phyloP scores from a whole-genome alignment of 208 protist genomes.

The Wallacemonas collosoma region DNA sequence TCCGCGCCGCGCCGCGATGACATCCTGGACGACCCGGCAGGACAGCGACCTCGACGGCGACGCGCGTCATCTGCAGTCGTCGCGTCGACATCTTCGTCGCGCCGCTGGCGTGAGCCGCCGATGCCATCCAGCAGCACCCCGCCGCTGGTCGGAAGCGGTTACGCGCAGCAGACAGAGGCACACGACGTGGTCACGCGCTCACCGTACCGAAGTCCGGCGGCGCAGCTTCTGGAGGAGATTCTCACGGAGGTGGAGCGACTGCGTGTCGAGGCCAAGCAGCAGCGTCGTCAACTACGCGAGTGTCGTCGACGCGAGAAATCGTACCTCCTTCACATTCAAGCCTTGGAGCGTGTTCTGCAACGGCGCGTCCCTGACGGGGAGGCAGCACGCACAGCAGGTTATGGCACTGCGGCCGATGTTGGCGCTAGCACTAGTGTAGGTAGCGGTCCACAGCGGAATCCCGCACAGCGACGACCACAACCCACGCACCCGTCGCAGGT shows the following conservation, averaged over 20 bases:
- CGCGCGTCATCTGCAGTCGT: no score
- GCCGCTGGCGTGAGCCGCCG: no score
- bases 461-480: neutral
- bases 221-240: conserved; percentile 17
- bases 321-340: conserved; percentile 16
- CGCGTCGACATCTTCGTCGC: no score
- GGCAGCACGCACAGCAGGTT: neutral
- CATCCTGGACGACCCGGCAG: no score
- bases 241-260: conserved; percentile 16
- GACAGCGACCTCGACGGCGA: no score
- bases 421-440: no score
- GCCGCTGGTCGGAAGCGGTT: no score
- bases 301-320: conserved; percentile 12
- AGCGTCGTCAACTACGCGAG: conserved; percentile 13
- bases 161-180: no score
- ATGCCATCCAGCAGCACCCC: no score
- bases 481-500: neutral
- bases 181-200: neutral
- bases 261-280: conserved; percentile 16
- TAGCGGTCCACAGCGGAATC: neutral
- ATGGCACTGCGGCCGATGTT: neutral
- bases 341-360: conserved; percentile 14
- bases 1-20: no score
- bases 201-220: neutral
- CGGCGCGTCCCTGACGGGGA: neutral